Base-by-base conservation (phyloP, 768 basidiomycete genomes). In the Sarcomyxa edulis region DNA sequence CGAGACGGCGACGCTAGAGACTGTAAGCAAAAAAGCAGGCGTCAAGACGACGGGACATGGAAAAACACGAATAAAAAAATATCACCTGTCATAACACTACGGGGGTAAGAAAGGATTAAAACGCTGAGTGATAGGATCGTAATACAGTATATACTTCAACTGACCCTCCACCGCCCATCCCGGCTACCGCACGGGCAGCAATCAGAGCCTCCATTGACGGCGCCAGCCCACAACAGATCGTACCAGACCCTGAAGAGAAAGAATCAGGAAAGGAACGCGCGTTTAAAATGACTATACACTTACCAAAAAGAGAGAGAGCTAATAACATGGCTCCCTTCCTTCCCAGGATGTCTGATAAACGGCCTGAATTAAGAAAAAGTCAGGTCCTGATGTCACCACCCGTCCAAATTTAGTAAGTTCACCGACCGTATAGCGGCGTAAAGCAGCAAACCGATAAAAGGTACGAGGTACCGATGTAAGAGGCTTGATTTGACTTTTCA, bases 91-190 rank as follows among this genome's bases (percentile, higher is more conserved):
- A 89, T 88, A 18, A 90, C 77, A 20, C 88, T 88, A 55, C n/a
- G n/a, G n/a, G n/a, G 40, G 43, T 35, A 59, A 29, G 46, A 46
- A 40, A 39, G n/a, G 47, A 46, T 48, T 45, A 44, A 58, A 56
- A 49, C 14, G 18, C 14, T 26, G 15, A 22, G 21, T 27, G 10
- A 31, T 27, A n/a, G 28, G 14, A 21, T 16, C n/a, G n/a, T n/a
- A 20, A 20, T 20, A 27, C 15, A 29, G 14, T 25, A 24, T 34
- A 14, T 18, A 20, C 22, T 21, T n/a, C 35, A 28, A 76, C 83
- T 61, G 56, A 88, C 80, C 90, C 85, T 60, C 90, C 92, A 40
- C 92, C 90, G 40, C 89, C 92, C 79, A 90, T 88, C 34, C 93
- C 93, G 19, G 93, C 91, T 30, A 96, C 61, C 3, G 88, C 80